Base-by-base conservation (phyloP, 2,329 filamentous ascomycete species). In the Rhytidhysteron rufulum region DNA sequence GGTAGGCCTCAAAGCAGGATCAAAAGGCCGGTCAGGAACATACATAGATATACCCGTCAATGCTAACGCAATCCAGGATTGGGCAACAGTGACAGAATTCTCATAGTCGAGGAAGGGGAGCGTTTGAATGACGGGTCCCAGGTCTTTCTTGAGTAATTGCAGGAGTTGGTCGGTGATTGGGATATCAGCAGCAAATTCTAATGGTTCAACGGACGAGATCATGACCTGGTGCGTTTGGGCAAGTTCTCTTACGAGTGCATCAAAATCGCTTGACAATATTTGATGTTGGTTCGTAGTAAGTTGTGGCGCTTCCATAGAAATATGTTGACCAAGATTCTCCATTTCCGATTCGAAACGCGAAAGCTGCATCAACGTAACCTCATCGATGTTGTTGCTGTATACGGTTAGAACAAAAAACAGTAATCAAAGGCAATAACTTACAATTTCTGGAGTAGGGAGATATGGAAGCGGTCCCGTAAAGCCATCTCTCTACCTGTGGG, bases 11-110 rank as follows among this genome's bases (percentile, higher is more conserved):
- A 82, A 60, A 2, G 80, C 81, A 1, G 93, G 93, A 62, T 98
- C 93, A 54, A 91, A 93, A 3, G 86, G 78, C 50, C 84, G 83
- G 62, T 95, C 85, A 0, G 94, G 90, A 2, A 97, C 82, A 57
- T 91, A 96, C 2, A 96, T 73, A 46, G 79, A 78, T 34, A 97
- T 72, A 29, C 84, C 79, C 13, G 83, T 83, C 16, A 90, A 66
- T 2, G 87, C 84, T 44, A 95, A 82, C 37, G 85, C 75, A 20
- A 89, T 74, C 80, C 90, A 93, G 4, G 86, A 83, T 17, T 57
- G 38, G 4, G 60, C 47, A 16, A 84, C 66, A 16, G 79, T 75
- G 15, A 16, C 13, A 13, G 22, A 15, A 15, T 38, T 15, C 4
- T 18, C 36, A 33, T 16, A 22, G 15, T 16, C 22, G 15, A 24